A percentile compares a stretch with the other conserved stretches of the same genome.
These are phyloP conservation scores for Euphorbia lathyris DNA, from an alignment of 345 rosid species.

Conservation along the genomic window DNA sequence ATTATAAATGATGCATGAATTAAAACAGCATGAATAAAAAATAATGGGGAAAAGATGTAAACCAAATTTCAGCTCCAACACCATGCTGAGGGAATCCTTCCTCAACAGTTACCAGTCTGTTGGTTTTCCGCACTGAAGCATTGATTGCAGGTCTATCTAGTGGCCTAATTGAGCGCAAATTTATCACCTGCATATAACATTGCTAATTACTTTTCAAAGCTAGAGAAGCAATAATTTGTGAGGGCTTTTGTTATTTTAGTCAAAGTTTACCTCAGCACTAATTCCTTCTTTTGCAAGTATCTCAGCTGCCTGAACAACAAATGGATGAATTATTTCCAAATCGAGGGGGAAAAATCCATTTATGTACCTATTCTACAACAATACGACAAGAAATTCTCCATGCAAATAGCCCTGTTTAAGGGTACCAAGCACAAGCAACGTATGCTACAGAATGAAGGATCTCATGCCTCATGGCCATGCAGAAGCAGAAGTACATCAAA, in stretches of 20 bases:
- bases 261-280: constrained; percentile 64
- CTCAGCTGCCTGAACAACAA: constrained; percentile 68
- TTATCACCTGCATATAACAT: constrained; percentile 55
- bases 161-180: constrained; percentile 82
- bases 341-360: background rate
- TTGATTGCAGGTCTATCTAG: constrained; percentile 81
- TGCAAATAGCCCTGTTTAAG: constrained; percentile 2
- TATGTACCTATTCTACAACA: background rate
- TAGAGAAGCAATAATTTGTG: constrained; percentile 1
- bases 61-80: constrained; percentile 95
- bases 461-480: background rate
- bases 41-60: constrained; percentile 10
- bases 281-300: constrained; percentile 85
- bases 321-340: background rate
- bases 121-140: constrained; percentile 88
- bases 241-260: background rate
- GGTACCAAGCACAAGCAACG: background rate
- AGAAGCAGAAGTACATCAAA: background rate
- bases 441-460: background rate
- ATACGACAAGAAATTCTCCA: background rate
- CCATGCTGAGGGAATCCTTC: constrained; percentile 97
- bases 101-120: constrained; percentile 90
- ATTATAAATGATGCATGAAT: background rate
- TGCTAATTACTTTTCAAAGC: background rate
- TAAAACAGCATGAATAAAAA: background rate